Evolutionary conservation across 805 yeast species (phyloP).

Genomic region (Candida sakaeoensis): DNA sequence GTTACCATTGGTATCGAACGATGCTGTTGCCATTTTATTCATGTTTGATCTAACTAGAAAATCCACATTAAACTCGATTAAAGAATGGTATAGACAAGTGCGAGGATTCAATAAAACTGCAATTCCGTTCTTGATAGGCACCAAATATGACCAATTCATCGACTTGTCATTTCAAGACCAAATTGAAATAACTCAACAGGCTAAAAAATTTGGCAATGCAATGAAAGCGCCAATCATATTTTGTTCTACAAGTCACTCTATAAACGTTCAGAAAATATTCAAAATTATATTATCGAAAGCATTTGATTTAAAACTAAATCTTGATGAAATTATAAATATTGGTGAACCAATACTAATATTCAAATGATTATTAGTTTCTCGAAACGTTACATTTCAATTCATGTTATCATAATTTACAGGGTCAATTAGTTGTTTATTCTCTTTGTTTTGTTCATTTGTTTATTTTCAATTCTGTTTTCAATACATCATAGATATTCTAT

Average conservation of each 20-base stretch:
- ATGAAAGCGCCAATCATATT: conserved; percentile 85
- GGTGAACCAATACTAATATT: conserved; percentile 93
- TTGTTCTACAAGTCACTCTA: conserved; percentile 87
- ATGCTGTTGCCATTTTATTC: conserved; percentile 86
- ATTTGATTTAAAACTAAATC: conserved; percentile 75
- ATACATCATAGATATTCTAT: too few relatives aligned
- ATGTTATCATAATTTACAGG: too few relatives aligned
- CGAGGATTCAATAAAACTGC: conserved; percentile 87
- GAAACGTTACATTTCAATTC: neutral
- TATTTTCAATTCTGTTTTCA: too few relatives aligned
- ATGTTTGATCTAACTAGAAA: conserved; percentile 86
- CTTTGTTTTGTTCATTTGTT: neutral
- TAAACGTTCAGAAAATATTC: conserved; percentile 90
- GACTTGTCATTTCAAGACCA: conserved; percentile 79
- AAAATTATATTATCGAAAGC: conserved; percentile 88
- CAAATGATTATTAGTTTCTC: too few relatives aligned
- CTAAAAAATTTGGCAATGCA: conserved; percentile 79
- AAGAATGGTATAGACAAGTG: conserved; percentile 93
- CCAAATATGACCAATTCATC: conserved; percentile 85
- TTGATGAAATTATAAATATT: conserved; percentile 76
- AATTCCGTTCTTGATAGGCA: conserved; percentile 86
- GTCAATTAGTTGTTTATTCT: neutral
- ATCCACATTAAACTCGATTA: conserved; percentile 79
- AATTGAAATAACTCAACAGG: conserved; percentile 75
- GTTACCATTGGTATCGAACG: conserved; percentile 89